Evolutionary conservation across 1,284 basidiomycete genomes (phyloP).

Genomic region (Ustilago trichophora): DNA sequence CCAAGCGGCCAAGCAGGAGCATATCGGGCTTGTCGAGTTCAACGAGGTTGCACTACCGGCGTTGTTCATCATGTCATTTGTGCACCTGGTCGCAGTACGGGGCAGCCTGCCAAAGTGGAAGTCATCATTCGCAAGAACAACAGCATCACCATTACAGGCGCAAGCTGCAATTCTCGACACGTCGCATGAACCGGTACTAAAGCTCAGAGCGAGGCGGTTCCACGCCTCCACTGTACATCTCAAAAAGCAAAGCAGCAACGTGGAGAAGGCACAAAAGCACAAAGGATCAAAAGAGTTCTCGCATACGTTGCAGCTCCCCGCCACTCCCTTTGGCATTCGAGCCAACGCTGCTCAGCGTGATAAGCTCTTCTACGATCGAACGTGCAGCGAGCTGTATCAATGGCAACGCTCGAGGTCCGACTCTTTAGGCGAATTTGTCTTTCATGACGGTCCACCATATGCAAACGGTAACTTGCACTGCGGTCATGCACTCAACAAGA

Average conservation of each 20-base stretch:
- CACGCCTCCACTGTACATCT: slow-evolving; percentile 1
- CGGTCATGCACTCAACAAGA: slow-evolving; percentile 98
- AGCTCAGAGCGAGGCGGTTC: not conserved
- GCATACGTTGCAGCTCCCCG: slow-evolving; percentile 83
- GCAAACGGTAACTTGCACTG: slow-evolving; percentile 93
- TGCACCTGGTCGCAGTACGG: not conserved
- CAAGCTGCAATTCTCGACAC: no score
- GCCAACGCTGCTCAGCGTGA: slow-evolving; percentile 76
- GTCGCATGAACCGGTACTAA: not conserved
- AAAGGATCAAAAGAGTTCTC: slow-evolving; percentile 62
- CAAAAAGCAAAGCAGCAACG: slow-evolving; percentile 14
- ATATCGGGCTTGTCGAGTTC: no score
- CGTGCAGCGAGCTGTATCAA: slow-evolving; percentile 80
- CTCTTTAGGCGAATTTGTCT: slow-evolving; percentile 72
- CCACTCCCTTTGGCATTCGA: slow-evolving; percentile 82
- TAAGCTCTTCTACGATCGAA: slow-evolving; percentile 73
- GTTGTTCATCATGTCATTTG: slow-evolving; percentile 8
- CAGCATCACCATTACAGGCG: not conserved
- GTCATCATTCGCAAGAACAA: not conserved
- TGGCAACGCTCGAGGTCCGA: slow-evolving; percentile 73
- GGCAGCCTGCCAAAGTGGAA: not conserved
- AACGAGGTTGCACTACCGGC: no score
- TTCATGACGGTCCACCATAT: slow-evolving; percentile 97
- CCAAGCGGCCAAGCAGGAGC: no score
- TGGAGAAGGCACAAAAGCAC: not conserved